phyloP scores from a whole-genome alignment of 169 alveolate genomes.

The Eimeria nieschulzi region DNA sequence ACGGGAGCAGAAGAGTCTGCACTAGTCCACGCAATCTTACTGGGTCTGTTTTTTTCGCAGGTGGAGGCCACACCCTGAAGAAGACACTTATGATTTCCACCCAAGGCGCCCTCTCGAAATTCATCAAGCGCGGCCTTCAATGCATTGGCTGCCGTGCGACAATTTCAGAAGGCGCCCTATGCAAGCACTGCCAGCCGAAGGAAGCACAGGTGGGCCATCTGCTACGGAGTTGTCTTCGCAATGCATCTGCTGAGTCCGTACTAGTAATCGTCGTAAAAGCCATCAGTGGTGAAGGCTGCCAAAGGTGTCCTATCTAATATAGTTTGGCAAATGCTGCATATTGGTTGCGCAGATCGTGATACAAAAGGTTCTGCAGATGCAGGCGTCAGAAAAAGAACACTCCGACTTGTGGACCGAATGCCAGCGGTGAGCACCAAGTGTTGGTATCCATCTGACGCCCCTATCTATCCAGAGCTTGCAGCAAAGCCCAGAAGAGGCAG shows the following conservation, averaged over 20 bases:
- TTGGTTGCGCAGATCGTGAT: constrained; percentile 65
- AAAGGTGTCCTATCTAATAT: background rate
- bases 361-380: constrained; percentile 87
- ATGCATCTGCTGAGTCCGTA: background rate
- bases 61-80: constrained; percentile 68
- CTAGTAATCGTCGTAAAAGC: background rate
- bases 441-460: too few species aligned
- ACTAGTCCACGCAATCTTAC: too few species aligned
- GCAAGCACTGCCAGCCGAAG: constrained; percentile 79
- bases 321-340: background rate
- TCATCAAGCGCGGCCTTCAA: constrained; percentile 89
- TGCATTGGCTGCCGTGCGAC: constrained; percentile 95
- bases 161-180: constrained; percentile 83
- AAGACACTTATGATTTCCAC: constrained; percentile 45
- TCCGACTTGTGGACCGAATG: constrained; percentile 98
- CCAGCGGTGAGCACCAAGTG: constrained; percentile 80
- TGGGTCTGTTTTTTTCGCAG: constrained; percentile 2
- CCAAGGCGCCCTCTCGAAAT: constrained; percentile 82
- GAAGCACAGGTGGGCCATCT: constrained; percentile 58
- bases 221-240: background rate
- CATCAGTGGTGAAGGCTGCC: background rate
- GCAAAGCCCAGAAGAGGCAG: too few species aligned
- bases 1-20: too few species aligned
- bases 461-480: too few species aligned
- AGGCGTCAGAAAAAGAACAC: constrained; percentile 91